These are phyloP conservation scores for Aspergillus affinis DNA, from an alignment of 495 filamentous ascomycete species.

Conservation along the genomic window DNA sequence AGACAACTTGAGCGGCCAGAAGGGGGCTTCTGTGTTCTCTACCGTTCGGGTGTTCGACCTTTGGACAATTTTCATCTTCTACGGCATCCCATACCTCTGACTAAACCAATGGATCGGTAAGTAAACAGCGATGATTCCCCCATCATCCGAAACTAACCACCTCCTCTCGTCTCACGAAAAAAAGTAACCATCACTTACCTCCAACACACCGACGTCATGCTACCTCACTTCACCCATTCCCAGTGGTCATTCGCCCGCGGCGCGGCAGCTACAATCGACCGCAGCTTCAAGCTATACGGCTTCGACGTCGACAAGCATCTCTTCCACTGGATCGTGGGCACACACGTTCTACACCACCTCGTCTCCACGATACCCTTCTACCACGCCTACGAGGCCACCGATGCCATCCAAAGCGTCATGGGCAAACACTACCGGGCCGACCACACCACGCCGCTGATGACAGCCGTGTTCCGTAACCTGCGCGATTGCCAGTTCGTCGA, in stretches of 20 bases:
- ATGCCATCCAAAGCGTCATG: not conserved
- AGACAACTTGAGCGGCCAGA: constrained; percentile 49
- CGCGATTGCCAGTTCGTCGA: not conserved
- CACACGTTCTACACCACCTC: constrained; percentile 85
- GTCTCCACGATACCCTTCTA: constrained; percentile 40
- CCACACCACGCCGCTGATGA: not conserved
- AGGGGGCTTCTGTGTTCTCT: constrained; percentile 32
- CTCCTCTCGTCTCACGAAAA: not conserved
- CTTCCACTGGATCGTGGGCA: constrained; percentile 86
- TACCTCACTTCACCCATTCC: constrained; percentile 73
- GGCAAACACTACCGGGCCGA: constrained; percentile 24
- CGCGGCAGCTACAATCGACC: constrained; percentile 81
- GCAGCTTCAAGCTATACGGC: constrained; percentile 68
- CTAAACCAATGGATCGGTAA: not conserved
- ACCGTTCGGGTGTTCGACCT: not conserved
- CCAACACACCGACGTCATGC: constrained; percentile 79
- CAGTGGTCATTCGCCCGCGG: constrained; percentile 82
- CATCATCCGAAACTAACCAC: too few relatives aligned
- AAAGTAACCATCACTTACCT: constrained; percentile 79
- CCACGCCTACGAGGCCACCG: not conserved
- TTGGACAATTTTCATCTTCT: not conserved
- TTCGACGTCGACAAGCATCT: constrained; percentile 66
- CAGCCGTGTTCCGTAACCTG: not conserved
- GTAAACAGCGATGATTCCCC: not conserved
- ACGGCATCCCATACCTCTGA: not conserved